Conservation (phyloP, 495 filamentous ascomycete species). For the Xylaria sp. region DNA sequence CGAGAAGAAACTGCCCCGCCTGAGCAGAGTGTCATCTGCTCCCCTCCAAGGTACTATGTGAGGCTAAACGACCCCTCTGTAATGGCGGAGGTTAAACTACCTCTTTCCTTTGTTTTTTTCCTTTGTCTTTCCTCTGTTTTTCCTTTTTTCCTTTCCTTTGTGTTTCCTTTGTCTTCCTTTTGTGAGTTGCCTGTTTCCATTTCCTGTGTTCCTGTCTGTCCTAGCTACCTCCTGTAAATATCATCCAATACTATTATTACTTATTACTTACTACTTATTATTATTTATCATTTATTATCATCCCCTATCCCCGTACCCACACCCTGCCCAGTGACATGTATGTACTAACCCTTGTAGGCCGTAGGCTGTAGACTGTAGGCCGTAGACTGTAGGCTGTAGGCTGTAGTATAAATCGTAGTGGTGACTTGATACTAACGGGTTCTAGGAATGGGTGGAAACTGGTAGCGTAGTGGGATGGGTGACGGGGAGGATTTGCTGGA, state of each 20-base stretch:
- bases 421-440: not conserved
- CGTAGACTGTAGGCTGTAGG: not conserved
- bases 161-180: not conserved
- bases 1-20: not conserved
- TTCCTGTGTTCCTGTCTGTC: no score
- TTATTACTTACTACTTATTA: not conserved
- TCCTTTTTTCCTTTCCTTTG: not conserved
- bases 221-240: no score
- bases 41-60: no score
- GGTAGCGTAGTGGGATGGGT: no score
- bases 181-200: not conserved
- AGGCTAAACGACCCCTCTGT: not conserved
- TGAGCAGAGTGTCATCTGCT: not conserved
- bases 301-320: no score
- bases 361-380: not conserved
- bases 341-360: not conserved
- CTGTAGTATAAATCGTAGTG: not conserved
- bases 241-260: not conserved
- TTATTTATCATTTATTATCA: not conserved
- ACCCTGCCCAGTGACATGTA: not conserved
- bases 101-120: not conserved
- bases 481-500: not conserved
- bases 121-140: not conserved
- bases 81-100: not conserved
- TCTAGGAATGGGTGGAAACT: no score